Evolutionary conservation across 2,329 filamentous ascomycete genomes (phyloP).

Genomic region (Penicillium frequentans): DNA sequence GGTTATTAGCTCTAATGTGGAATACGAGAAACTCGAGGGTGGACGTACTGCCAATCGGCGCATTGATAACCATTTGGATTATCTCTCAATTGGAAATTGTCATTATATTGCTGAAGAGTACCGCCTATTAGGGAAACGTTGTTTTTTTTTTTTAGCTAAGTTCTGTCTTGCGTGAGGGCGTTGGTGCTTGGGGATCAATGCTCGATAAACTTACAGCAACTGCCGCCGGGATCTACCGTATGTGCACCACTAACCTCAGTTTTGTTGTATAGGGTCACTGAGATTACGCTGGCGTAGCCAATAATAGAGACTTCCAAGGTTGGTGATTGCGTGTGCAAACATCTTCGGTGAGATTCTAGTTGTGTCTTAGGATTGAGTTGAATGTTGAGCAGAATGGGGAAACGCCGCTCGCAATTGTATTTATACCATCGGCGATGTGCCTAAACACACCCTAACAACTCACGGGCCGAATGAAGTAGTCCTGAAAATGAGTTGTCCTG

Average conservation of each 20-base stretch:
- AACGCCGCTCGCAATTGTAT: too few relatives aligned
- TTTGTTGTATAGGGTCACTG: background rate
- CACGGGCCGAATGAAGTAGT: too few relatives aligned
- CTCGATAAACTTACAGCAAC: background rate
- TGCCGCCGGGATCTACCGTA: background rate
- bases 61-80: background rate
- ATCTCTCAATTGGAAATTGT: background rate
- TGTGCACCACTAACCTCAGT: background rate
- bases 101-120: background rate
- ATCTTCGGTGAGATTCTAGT: background rate
- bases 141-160: background rate
- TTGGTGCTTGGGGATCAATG: background rate
- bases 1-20: background rate
- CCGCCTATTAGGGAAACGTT: background rate
- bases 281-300: too few relatives aligned
- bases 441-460: too few relatives aligned
- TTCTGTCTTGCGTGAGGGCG: background rate
- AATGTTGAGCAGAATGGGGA: too few relatives aligned
- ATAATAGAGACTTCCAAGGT: too few relatives aligned
- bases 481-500: too few relatives aligned
- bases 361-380: too few relatives aligned
- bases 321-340: background rate
- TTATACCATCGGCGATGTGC: too few relatives aligned
- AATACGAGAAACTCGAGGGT: background rate
- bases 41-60: background rate